Conservation (phyloP, 345 rosid genomes). For the Camelina laxa region DNA sequence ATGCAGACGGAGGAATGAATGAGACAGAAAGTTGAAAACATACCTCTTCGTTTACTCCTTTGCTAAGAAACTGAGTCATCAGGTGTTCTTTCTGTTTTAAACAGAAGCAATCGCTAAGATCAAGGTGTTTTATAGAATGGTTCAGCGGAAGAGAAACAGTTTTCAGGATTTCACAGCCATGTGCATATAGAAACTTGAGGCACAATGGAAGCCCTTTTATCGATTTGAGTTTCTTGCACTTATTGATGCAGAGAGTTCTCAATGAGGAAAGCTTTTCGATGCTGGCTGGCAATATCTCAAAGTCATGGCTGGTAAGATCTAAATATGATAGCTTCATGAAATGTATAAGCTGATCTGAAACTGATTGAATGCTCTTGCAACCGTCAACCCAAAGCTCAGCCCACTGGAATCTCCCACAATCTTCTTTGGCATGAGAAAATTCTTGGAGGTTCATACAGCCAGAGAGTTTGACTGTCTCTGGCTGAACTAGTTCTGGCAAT, state of each 20-base stretch:
- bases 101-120: conserved; percentile 26
- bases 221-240: conserved; percentile 24
- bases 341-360: background rate
- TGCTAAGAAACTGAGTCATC: background rate
- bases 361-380: conserved; percentile 1
- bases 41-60: conserved; percentile 16
- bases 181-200: conserved; percentile 14
- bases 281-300: conserved; percentile 9
- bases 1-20: background rate
- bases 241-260: conserved; percentile 18
- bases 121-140: conserved; percentile 26
- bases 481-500: conserved; percentile 14
- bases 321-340: background rate
- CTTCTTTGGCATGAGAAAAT: background rate
- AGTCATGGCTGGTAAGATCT: conserved; percentile 16
- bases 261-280: background rate
- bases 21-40: background rate
- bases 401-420: background rate
- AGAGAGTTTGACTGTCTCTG: conserved; percentile 24
- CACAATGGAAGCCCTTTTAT: background rate
- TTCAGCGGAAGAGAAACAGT: background rate
- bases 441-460: conserved; percentile 9
- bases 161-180: background rate
- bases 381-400: conserved; percentile 12
- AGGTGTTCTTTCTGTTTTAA: background rate